These are phyloP conservation scores for Talaromyces piceae DNA, from an alignment of 2,329 filamentous ascomycete species.

Conservation along the genomic window DNA sequence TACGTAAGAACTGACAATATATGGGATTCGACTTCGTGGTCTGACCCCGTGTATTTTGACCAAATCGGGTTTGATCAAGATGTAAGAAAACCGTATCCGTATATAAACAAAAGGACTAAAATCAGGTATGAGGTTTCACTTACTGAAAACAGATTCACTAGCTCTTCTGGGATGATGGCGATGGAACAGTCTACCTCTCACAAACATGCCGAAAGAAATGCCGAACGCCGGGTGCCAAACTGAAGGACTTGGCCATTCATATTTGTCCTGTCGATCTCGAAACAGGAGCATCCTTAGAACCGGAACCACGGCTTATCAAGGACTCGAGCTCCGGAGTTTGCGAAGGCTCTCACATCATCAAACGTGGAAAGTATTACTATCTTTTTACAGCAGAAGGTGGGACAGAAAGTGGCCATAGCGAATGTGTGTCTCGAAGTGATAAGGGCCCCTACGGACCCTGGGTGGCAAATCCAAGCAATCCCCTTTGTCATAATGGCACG, in stretches of 20 bases:
- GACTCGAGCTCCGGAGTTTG: constrained; percentile 39
- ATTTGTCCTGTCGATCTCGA: constrained; percentile 26
- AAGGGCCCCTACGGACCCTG: constrained; percentile 54
- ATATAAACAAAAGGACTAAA: not conserved
- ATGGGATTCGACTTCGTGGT: constrained; percentile 8
- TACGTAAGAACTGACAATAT: constrained; percentile 4
- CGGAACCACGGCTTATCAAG: constrained; percentile 32
- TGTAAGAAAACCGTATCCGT: constrained; percentile 24
- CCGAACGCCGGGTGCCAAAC: constrained; percentile 30
- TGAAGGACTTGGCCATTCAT: constrained; percentile 47
- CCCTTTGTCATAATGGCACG: constrained; percentile 47
- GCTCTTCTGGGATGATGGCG: constrained; percentile 47
- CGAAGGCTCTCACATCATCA: constrained; percentile 51
- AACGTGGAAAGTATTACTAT: constrained; percentile 47
- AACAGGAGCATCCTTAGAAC: constrained; percentile 24
- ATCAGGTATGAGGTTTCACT: no score
- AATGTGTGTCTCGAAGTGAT: constrained; percentile 51
- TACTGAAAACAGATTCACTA: constrained; percentile 20
- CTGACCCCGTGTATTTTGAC: constrained; percentile 7
- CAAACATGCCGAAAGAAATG: constrained; percentile 28
- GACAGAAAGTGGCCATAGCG: constrained; percentile 53
- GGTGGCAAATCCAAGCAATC: constrained; percentile 51
- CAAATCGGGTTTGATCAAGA: constrained; percentile 37
- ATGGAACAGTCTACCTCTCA: constrained; percentile 45
- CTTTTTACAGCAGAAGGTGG: constrained; percentile 49